phyloP scores from a whole-genome alignment of 2,329 filamentous ascomycete species.

The Fusarium falciforme region DNA sequence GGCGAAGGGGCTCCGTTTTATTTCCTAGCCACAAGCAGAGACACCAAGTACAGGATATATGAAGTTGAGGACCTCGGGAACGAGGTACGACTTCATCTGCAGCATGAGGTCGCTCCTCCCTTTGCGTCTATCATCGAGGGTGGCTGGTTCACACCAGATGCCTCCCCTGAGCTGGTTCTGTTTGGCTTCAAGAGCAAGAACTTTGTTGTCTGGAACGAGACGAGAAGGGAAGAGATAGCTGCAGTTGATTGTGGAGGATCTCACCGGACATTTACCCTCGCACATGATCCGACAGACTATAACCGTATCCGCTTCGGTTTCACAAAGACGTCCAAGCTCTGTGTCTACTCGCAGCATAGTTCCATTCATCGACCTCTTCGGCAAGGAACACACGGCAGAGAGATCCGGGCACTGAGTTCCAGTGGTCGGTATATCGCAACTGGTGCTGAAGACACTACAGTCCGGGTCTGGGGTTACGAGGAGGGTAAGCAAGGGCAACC shows the following conservation, averaged over 20 bases:
- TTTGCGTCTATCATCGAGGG: slow-evolving; percentile 83
- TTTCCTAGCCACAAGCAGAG: slow-evolving; percentile 79
- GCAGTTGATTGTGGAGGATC: slow-evolving; percentile 85
- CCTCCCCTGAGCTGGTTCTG: slow-evolving; percentile 70
- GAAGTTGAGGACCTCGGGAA: slow-evolving; percentile 47
- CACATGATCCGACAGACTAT: slow-evolving; percentile 46
- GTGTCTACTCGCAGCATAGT: slow-evolving; percentile 57
- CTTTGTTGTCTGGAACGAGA: slow-evolving; percentile 87
- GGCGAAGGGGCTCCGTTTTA: slow-evolving; percentile 46
- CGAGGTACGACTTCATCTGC: slow-evolving; percentile 54
- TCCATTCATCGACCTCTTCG: slow-evolving; percentile 64
- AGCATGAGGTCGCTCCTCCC: slow-evolving; percentile 76
- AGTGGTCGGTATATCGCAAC: slow-evolving; percentile 65
- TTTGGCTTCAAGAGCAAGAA: slow-evolving; percentile 84
- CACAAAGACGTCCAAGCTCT: slow-evolving; percentile 73
- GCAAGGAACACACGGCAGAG: slow-evolving; percentile 83
- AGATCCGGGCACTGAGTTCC: slow-evolving; percentile 72
- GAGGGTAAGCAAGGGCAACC: slow-evolving; percentile 17
- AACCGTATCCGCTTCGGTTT: slow-evolving; percentile 71
- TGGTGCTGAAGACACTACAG: slow-evolving; percentile 77
- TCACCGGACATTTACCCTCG: slow-evolving; percentile 78
- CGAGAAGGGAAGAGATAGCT: slow-evolving; percentile 74
- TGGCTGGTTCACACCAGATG: slow-evolving; percentile 64
- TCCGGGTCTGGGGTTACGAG: slow-evolving; percentile 76
- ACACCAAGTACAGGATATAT: slow-evolving; percentile 80